These are phyloP conservation scores for Thelonectria olida DNA, from an alignment of 2,329 filamentous ascomycete species.

Conservation along the genomic window DNA sequence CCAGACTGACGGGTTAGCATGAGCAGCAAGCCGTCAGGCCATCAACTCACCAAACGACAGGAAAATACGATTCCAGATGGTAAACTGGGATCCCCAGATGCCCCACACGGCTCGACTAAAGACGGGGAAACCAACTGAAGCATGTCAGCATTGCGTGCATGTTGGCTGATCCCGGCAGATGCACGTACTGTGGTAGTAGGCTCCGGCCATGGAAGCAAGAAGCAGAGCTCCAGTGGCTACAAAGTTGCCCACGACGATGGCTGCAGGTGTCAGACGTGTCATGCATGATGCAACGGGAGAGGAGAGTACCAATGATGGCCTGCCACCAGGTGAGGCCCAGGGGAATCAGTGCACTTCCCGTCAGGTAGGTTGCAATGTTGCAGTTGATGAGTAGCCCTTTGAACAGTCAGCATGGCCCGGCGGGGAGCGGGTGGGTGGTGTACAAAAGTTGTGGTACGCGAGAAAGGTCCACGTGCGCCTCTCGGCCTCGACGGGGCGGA, in stretches of 20 bases:
- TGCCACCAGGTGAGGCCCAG: conserved; percentile 54
- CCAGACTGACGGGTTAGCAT: conserved; percentile 18
- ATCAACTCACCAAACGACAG: conserved; percentile 48
- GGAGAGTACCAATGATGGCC: conserved; percentile 48
- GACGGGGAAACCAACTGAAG: conserved; percentile 49
- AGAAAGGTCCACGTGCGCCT: conserved; percentile 54
- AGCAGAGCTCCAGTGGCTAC: conserved; percentile 52
- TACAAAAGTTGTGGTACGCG: conserved; percentile 57
- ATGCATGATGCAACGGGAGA: neutral
- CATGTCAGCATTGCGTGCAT: neutral
- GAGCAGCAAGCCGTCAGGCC: neutral
- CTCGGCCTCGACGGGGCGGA: conserved; percentile 55
- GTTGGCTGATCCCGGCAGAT: neutral
- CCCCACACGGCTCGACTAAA: conserved; percentile 51
- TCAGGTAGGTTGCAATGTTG: conserved; percentile 53
- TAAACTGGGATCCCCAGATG: conserved; percentile 54
- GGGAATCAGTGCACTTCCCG: conserved; percentile 52
- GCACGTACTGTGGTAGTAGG: conserved; percentile 51
- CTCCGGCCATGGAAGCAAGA: conserved; percentile 54
- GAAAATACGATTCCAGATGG: conserved; percentile 54
- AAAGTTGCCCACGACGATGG: conserved; percentile 49
- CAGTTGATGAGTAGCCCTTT: conserved; percentile 58
- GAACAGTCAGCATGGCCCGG: neutral
- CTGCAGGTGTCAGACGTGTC: conserved; percentile 19
- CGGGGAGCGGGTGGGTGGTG: neutral